Conservation (phyloP, 2,329 filamentous ascomycete species). For the Aspergillus sojae region DNA sequence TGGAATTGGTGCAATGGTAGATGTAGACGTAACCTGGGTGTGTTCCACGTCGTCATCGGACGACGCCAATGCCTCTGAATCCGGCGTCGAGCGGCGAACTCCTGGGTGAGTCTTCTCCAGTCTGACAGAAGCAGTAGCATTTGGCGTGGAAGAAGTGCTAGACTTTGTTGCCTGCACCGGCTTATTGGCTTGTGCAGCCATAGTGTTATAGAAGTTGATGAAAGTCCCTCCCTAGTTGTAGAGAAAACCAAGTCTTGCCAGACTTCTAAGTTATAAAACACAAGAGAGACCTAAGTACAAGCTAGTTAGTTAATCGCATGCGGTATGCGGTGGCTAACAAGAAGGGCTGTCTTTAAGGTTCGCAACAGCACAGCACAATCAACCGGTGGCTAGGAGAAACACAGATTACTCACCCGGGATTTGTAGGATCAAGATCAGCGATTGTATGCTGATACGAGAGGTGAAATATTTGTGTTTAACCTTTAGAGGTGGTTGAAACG, state of each 20-base stretch:
- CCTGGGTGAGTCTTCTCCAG: slow-evolving; percentile 72
- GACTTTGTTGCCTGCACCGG: slow-evolving; percentile 32
- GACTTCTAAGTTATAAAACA: neutral
- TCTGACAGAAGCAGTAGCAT: slow-evolving; percentile 62
- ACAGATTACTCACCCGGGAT: neutral
- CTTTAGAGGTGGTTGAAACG: neutral
- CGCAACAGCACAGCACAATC: neutral
- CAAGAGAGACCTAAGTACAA: neutral
- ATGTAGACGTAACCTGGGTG: slow-evolving; percentile 57
- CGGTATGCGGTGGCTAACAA: neutral
- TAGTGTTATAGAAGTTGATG: slow-evolving; percentile 34
- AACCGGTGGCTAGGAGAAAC: neutral
- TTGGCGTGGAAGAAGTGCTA: slow-evolving; percentile 53
- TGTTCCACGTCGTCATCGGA: slow-evolving; percentile 89
- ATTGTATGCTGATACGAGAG: neutral
- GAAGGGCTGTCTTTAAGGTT: neutral
- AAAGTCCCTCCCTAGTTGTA: slow-evolving; percentile 27
- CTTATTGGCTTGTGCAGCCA: slow-evolving; percentile 46
- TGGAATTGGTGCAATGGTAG: slow-evolving; percentile 52
- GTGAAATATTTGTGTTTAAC: neutral
- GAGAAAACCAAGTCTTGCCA: neutral
- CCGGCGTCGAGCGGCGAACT: slow-evolving; percentile 81
- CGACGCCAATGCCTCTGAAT: slow-evolving; percentile 90
- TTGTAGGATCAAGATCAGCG: neutral
- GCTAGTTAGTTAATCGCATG: neutral